These are phyloP conservation scores for Annona squamosa DNA, from an alignment of 164 flowering plant genomes.

Conservation along the genomic window DNA sequence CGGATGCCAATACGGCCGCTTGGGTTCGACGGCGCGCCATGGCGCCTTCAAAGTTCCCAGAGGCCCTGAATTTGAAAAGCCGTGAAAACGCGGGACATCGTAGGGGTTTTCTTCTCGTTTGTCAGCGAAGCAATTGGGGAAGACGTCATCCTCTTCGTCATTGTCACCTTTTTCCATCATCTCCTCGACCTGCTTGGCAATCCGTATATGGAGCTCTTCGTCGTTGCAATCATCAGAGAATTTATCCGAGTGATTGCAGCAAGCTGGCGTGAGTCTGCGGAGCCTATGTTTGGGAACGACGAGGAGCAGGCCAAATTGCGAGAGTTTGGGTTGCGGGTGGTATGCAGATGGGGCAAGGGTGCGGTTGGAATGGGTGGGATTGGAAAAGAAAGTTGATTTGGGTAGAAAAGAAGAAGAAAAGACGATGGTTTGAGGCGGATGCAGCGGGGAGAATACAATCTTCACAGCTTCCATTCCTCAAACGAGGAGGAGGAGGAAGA, in stretches of 20 bases:
- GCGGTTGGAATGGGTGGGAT: neutral
- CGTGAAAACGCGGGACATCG: neutral
- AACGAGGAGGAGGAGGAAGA: neutral
- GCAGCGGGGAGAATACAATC: neutral
- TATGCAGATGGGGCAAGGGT: neutral
- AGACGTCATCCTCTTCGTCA: neutral
- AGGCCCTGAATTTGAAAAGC: slow-evolving; percentile 1
- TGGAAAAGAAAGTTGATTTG: no score
- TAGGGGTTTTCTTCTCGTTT: slow-evolving; percentile 1
- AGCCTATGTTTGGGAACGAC: neutral
- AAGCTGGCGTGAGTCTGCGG: neutral
- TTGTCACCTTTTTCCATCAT: neutral
- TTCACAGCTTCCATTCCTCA: neutral
- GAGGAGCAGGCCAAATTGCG: neutral
- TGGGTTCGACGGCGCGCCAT: slow-evolving; percentile 23
- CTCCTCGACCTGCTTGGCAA: neutral
- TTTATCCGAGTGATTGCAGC: neutral
- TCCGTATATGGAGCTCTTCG: neutral
- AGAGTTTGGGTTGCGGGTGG: neutral
- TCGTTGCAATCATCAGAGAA: neutral
- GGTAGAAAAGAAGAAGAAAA: no score
- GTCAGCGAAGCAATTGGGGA: neutral
- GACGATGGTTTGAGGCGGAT: neutral
- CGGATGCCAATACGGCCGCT: slow-evolving; percentile 33
- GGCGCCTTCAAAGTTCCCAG: slow-evolving; percentile 21